Evolutionary conservation across 768 basidiomycete genomes (phyloP).

Genomic region (Boletellus ananiceps): DNA sequence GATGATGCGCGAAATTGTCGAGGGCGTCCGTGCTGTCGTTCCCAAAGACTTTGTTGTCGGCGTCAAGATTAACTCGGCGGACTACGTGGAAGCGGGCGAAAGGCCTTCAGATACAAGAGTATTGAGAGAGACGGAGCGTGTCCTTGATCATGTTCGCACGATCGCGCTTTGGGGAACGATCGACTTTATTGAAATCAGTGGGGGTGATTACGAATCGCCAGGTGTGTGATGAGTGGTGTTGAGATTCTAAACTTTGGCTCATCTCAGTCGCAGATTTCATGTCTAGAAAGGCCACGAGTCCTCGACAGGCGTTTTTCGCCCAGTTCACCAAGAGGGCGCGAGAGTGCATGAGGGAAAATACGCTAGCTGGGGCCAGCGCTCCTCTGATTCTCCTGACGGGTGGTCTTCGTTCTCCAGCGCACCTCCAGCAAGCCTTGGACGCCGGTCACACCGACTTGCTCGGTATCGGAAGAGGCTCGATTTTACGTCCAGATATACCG

Average conservation of each 20-base stretch:
- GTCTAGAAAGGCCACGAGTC: slow-evolving; percentile 15
- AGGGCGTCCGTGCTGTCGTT: slow-evolving; percentile 49
- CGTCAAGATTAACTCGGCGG: slow-evolving; percentile 77
- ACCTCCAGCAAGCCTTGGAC: slow-evolving; percentile 49
- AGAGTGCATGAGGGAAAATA: slow-evolving; percentile 36
- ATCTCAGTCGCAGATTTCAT: slow-evolving; percentile 41
- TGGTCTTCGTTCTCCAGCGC: slow-evolving; percentile 59
- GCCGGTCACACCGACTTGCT: slow-evolving; percentile 64
- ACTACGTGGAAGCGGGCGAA: slow-evolving; percentile 48
- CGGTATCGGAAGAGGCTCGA: slow-evolving; percentile 67
- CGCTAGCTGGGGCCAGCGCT: slow-evolving; percentile 19
- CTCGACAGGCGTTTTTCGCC: slow-evolving; percentile 71
- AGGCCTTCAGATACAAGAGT: slow-evolving; percentile 30
- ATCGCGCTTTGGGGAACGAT: slow-evolving; percentile 62
- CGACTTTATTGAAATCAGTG: slow-evolving; percentile 86
- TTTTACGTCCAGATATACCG: slow-evolving; percentile 61
- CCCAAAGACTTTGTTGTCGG: slow-evolving; percentile 64
- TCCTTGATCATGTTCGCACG: slow-evolving; percentile 54
- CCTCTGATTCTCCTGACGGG: slow-evolving; percentile 80
- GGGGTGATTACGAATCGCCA: slow-evolving; percentile 80
- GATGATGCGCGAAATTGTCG: slow-evolving; percentile 53
- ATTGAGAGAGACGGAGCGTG: slow-evolving; percentile 31
- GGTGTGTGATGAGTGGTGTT: slow-evolving; percentile 35
- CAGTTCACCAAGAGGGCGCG: slow-evolving; percentile 59
- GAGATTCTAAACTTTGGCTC: neutral